Evolutionary conservation across 2,329 filamentous ascomycete genomes (phyloP).

Genomic region (Colletotrichum sp.): DNA sequence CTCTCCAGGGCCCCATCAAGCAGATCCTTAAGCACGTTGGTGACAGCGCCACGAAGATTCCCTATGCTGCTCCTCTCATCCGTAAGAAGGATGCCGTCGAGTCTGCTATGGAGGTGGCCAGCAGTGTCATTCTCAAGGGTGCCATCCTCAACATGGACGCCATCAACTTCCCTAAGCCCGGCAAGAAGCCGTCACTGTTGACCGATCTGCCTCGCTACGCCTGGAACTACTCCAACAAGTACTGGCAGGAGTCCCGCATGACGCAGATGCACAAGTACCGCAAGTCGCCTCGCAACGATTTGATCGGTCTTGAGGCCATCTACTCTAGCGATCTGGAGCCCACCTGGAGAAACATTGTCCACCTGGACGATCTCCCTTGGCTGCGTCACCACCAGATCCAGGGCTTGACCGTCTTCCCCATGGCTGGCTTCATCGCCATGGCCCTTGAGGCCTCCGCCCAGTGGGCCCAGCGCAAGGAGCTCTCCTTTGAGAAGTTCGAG

Average conservation of each 20-base stretch:
- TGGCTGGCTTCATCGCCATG: slow-evolving; percentile 59
- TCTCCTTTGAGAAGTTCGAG: slow-evolving; percentile 46
- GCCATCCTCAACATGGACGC: slow-evolving; percentile 46
- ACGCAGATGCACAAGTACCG: slow-evolving; percentile 46
- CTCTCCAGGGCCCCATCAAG: slow-evolving; percentile 54
- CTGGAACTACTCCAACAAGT: slow-evolving; percentile 50
- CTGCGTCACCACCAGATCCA: slow-evolving; percentile 64
- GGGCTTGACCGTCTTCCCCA: slow-evolving; percentile 59
- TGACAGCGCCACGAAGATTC: slow-evolving; percentile 41
- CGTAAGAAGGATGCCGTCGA: slow-evolving; percentile 56
- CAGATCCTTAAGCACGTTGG: slow-evolving; percentile 53
- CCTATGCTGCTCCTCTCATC: slow-evolving; percentile 52
- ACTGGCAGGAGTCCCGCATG: slow-evolving; percentile 54
- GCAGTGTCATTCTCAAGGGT: slow-evolving; percentile 50
- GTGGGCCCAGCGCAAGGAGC: slow-evolving; percentile 23
- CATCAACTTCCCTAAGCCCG: slow-evolving; percentile 49
- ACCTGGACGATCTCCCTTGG: slow-evolving; percentile 59
- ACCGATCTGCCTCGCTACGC: slow-evolving; percentile 53
- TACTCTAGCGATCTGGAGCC: slow-evolving; percentile 50
- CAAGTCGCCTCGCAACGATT: slow-evolving; percentile 44
- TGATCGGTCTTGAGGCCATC: slow-evolving; percentile 50
- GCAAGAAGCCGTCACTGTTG: slow-evolving; percentile 31
- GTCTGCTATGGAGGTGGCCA: slow-evolving; percentile 48
- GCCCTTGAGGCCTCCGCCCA: slow-evolving; percentile 50
- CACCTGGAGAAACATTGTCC: slow-evolving; percentile 54